Percentiles rank a stretch among this genome's conserved stretches.
These are phyloP conservation scores for Mortierella alpina DNA, from an alignment of 192 early-diverging fungal genomes.

Conservation along the genomic window DNA sequence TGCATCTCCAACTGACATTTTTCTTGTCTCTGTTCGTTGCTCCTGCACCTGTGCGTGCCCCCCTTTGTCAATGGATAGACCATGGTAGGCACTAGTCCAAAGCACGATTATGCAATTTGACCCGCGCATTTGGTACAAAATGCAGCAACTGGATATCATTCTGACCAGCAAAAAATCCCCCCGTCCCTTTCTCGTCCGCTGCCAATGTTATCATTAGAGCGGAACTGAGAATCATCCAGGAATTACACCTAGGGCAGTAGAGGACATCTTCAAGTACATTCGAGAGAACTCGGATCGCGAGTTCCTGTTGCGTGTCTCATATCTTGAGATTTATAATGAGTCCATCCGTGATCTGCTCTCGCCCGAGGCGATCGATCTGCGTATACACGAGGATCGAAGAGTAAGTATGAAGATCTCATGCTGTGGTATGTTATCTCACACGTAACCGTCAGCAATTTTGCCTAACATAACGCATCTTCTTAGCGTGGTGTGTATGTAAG, in stretches of 20 bases:
- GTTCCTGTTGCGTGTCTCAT: slow-evolving; percentile 94
- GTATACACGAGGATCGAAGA: slow-evolving; percentile 82
- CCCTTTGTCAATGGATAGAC: slow-evolving; percentile 40
- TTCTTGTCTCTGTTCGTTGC: neutral
- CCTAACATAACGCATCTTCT: neutral
- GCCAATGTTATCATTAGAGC: slow-evolving; percentile 48
- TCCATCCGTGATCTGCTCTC: slow-evolving; percentile 89
- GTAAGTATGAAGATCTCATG: slow-evolving; percentile 28
- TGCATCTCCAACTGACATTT: neutral
- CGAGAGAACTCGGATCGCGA: slow-evolving; percentile 74
- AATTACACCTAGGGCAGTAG: slow-evolving; percentile 79
- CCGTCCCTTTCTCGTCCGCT: too few relatives aligned
- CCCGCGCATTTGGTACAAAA: too few relatives aligned
- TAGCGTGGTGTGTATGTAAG: slow-evolving; percentile 80
- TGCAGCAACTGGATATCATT: too few relatives aligned
- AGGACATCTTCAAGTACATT: slow-evolving; percentile 84
- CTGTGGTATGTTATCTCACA: neutral
- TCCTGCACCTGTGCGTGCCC: neutral
- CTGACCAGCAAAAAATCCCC: too few relatives aligned
- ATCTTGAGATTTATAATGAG: slow-evolving; percentile 99
- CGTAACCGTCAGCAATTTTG: neutral
- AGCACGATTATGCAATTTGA: too few relatives aligned
- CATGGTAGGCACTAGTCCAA: slow-evolving; percentile 51
- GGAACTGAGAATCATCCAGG: slow-evolving; percentile 79
- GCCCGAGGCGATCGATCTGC: slow-evolving; percentile 83